Conservation (phyloP, 78 protist genomes). For the Emiliania huxleyi region DNA sequence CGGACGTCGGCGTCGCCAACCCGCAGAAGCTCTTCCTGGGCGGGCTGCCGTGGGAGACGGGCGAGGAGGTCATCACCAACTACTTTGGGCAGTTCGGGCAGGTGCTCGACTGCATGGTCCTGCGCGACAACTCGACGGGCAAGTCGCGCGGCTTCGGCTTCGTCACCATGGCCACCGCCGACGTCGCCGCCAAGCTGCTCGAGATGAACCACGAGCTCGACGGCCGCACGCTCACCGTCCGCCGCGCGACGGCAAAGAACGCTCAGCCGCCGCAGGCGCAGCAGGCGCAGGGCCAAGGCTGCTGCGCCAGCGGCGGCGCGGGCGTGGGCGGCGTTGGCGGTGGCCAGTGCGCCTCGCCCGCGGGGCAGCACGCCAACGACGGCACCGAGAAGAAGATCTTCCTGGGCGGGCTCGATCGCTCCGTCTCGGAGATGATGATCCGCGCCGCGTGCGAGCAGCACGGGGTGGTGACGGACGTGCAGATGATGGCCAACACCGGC, state of each 20-base stretch:
- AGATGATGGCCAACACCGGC: not conserved
- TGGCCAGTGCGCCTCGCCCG: not conserved
- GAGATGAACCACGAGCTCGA: not conserved
- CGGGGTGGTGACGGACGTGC: not conserved
- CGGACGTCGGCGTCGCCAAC: no score
- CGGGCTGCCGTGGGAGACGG: not conserved
- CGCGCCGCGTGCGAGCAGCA: not conserved
- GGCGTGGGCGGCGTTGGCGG: no score
- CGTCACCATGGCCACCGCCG: not conserved
- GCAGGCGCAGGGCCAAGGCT: not conserved
- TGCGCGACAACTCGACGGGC: not conserved
- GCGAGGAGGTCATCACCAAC: not conserved
- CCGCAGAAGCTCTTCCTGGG: not conserved
- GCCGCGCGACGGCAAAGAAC: not conserved
- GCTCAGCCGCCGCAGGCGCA: not conserved
- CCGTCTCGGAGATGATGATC: not conserved
- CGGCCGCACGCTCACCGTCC: not conserved
- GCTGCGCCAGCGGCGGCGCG: not conserved
- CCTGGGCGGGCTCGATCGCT: not conserved
- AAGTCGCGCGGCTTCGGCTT: constrained; percentile 22
- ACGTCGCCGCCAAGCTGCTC: not conserved
- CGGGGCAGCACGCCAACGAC: not conserved
- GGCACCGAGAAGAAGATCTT: not conserved
- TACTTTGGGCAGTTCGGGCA: not conserved
- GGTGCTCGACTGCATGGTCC: not conserved